Evolutionary conservation across 257 asterid species (phyloP), one percentile per base, ranked within the genome.

Genomic region (Penstemon newberryi): DNA sequence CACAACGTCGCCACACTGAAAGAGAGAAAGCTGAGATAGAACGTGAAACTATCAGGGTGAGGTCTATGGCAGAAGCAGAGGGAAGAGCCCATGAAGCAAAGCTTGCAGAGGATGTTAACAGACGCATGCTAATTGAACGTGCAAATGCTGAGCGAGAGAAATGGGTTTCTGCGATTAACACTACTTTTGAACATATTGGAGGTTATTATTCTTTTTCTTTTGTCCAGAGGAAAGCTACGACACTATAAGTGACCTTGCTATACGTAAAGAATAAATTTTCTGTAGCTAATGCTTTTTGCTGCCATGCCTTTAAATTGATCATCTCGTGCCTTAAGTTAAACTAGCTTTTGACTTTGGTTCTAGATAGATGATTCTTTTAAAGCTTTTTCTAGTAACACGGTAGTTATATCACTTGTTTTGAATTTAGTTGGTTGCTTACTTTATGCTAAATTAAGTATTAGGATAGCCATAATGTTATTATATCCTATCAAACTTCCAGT

Each of bases 61-160:
- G 77, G 68, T 83, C 94, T 67, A 57, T 90, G 90, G 93, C 96
- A 42, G 96, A 90, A 77, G 97, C 98, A 33, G 98, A 90, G 82
- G 98, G 90, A 71, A 82, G 94, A 73, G 98, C 97, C 51, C 98
- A 84, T 75, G 98, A 93, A 76, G 88, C 94, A 70, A 93, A 84
- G 84, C 95, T 93, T 73, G 86, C 89, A 64, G 98, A 88, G 77
- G 98, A 93, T 73, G 96, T 93, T 66, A 90, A 85, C 72, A 84
- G 89, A 70, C 73, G 98, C 70, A 77, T 86, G 85, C 82, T 90
- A 65, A 71, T 90, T 25, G 92, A 85, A 7, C 89, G 90, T 10
- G 98, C 95, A 68, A 90, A 88, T 85, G 97, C 97, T 44, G 98
- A 93, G 82, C 70, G 96, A 45, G 98, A 93, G 80, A 93, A 93